A percentile compares a stretch with the other conserved stretches of the same genome.
Conservation (phyloP, 768 basidiomycete genomes). For the Leccinellum rugosiceps region DNA sequence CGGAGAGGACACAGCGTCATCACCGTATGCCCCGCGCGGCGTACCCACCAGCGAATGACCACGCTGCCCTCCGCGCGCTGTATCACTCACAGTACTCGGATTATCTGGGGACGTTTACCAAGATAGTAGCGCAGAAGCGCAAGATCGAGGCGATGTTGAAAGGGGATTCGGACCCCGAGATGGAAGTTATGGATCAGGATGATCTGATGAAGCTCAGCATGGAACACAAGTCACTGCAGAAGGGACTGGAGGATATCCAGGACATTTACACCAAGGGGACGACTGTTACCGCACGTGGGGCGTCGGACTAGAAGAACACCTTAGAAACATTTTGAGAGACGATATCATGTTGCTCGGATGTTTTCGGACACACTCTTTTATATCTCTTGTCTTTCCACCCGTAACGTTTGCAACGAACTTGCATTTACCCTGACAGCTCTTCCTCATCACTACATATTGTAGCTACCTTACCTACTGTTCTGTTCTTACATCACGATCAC, state of each 20-base stretch:
- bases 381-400: not conserved
- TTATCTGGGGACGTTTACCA: constrained; percentile 47
- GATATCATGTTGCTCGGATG: not conserved
- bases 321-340: not conserved
- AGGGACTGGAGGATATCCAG: constrained; percentile 53
- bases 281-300: not conserved
- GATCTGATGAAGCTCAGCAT: constrained; percentile 44
- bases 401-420: not conserved
- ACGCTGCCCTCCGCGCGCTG: constrained; percentile 46
- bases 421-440: not conserved
- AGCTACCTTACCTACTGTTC: not conserved
- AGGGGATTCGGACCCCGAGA: constrained; percentile 53
- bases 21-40: constrained; percentile 32
- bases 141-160: constrained; percentile 53
- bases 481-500: not conserved
- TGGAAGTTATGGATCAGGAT: constrained; percentile 51
- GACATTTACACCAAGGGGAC: constrained; percentile 32
- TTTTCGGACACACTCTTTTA: not conserved
- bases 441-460: not conserved
- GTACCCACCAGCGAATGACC: constrained; percentile 44
- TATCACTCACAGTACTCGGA: constrained; percentile 52
- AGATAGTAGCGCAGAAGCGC: constrained; percentile 47
- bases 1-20: constrained; percentile 17
- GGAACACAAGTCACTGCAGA: constrained; percentile 45
- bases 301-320: constrained; percentile 10